phyloP scores from a whole-genome alignment of 2,329 filamentous ascomycete genomes.

The Alternaria sp. region DNA sequence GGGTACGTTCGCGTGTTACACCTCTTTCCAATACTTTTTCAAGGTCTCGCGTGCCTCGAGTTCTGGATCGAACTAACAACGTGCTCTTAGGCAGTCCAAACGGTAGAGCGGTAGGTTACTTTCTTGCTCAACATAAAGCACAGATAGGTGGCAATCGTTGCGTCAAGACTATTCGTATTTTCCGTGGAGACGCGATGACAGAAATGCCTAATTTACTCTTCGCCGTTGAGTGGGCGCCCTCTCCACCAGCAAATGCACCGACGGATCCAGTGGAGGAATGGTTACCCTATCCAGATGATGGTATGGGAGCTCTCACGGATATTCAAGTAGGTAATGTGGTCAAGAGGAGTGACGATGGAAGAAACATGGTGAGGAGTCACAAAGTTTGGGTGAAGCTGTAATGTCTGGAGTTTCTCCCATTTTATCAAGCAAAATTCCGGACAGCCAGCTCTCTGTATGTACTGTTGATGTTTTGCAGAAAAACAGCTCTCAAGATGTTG shows the following conservation, averaged over 20 bases:
- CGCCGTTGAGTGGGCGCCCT: conserved; percentile 2
- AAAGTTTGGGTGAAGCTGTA: neutral
- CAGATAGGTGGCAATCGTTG: conserved; percentile 5
- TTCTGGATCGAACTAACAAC: neutral
- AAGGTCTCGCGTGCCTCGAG: neutral
- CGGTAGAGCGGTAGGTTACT: neutral
- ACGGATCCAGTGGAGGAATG: neutral
- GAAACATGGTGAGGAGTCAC: conserved; percentile 13
- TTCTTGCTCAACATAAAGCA: conserved; percentile 10
- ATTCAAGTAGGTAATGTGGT: neutral
- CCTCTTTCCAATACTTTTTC: too few species aligned
- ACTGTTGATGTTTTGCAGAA: fast-evolving
- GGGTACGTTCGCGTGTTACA: neutral
- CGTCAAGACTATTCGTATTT: neutral
- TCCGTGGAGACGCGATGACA: too few species aligned
- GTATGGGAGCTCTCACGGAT: neutral
- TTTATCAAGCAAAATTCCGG: neutral
- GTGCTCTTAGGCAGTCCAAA: conserved; percentile 6
- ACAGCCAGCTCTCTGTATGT: too few species aligned
- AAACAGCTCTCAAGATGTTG: fast-evolving
- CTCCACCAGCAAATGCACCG: neutral
- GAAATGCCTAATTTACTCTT: neutral
- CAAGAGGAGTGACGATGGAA: conserved; percentile 9
- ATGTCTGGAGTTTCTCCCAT: neutral
- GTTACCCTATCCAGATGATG: neutral